Conservation (phyloP, 106 monocot genomes). For the Dendrobium huoshanense region DNA sequence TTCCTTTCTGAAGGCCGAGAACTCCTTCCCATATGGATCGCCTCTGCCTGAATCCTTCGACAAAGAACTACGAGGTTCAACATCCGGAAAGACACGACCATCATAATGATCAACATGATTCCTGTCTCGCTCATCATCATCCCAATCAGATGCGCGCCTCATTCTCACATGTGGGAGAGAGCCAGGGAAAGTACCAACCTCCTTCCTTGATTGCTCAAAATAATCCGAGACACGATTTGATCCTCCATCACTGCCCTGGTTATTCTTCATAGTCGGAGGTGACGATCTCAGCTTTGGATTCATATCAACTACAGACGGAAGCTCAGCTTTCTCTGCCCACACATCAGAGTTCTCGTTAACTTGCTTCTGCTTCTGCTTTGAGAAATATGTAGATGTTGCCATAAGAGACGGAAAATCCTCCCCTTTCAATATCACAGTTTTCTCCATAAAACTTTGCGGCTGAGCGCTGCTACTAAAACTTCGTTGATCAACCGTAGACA, state of each 20-base stretch:
- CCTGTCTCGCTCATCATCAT: slow-evolving; percentile 86
- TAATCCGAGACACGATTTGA: not conserved
- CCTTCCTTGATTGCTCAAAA: slow-evolving; percentile 10
- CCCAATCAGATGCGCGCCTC: slow-evolving; percentile 71
- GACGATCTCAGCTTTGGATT: slow-evolving; percentile 45
- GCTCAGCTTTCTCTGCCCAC: slow-evolving; percentile 12
- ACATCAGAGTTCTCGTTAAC: slow-evolving; percentile 17
- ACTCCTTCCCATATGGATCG: slow-evolving; percentile 52
- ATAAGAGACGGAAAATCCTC: slow-evolving; percentile 58
- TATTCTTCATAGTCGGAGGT: slow-evolving; percentile 1
- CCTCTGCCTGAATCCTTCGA: slow-evolving; percentile 33
- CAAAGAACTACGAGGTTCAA: slow-evolving; percentile 15
- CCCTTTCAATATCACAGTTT: slow-evolving; percentile 51
- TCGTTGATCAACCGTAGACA: slow-evolving; percentile 8
- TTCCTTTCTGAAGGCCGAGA: slow-evolving; percentile 22
- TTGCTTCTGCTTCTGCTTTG: slow-evolving; percentile 26
- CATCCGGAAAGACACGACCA: slow-evolving; percentile 12
- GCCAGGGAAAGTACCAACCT: slow-evolving; percentile 22
- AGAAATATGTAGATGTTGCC: slow-evolving; percentile 13
- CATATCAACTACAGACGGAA: slow-evolving; percentile 30
- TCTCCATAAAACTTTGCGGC: slow-evolving; percentile 16
- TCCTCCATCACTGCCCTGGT: slow-evolving; percentile 1
- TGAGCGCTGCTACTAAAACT: not conserved
- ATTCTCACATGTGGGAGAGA: slow-evolving; percentile 49
- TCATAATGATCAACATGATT: slow-evolving; percentile 33